Evolutionary conservation across 371 early-diverging fungal species (phyloP), one percentile per base, ranked within the genome.

Genomic region (Entomophthora muscae): DNA sequence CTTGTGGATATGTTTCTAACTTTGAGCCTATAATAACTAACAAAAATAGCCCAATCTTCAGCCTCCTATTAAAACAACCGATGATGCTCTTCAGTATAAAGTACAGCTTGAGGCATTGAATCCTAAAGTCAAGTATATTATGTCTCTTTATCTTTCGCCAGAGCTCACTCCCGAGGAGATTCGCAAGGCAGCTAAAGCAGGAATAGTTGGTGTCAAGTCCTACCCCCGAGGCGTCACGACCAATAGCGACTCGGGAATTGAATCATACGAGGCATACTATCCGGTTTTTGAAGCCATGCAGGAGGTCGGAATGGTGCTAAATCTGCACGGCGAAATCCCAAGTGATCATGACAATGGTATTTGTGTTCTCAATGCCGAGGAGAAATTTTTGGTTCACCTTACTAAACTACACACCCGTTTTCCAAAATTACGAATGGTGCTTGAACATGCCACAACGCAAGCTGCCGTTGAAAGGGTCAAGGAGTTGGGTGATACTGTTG

Each of bases 151-250:
- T 69, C 78, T 98, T 61, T 76, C 76, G 56, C 91, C 92, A 23
- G 83, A 83, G 32, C 76, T 98, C 57, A 95, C 95, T 0, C 84
- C 86, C 0, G 92, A 86, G 29, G 98, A 95, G 72, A 85, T 95
- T 61, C 69, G 74, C 64, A 86, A 87, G 71, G 98, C 98, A 0
- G 82, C 83, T 27, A 75, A 78, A 63, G 85, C 88, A 23, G 96
- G 96, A 29, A 78, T 98, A 64, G 83, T 81, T n/a, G 90, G 86
- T 61, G 96, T 97, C 64, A 97, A 97, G 72, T 88, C 91, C 10
- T 97, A 97, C 72, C 98, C 98, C 24, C 83, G 94, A 32, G 96
- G 98, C 32, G 98, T 98, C 26, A 98, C 98, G 0, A 98, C 98
- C 65, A 96, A 98, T 81, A 86, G 87, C 65, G 95, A 95, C 63